phyloP scores from a whole-genome alignment of 2,329 filamentous ascomycete genomes.

The Colletotrichum tanaceti region DNA sequence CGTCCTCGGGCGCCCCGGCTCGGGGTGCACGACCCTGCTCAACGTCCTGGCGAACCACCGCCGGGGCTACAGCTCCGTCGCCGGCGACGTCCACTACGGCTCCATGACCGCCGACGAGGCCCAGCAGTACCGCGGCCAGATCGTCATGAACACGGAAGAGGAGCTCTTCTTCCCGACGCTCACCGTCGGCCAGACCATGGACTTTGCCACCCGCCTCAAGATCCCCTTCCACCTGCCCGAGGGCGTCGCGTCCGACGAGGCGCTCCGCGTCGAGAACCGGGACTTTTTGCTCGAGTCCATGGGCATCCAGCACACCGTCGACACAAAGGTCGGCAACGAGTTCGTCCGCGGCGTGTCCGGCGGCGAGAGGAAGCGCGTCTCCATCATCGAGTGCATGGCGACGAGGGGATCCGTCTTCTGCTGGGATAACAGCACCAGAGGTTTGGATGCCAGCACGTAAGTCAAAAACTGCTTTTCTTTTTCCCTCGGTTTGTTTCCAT shows the following conservation, averaged over 20 bases:
- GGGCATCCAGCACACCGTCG: slow-evolving; percentile 67
- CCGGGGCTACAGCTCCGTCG: slow-evolving; percentile 66
- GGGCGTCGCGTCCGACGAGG: slow-evolving; percentile 55
- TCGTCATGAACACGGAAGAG: slow-evolving; percentile 79
- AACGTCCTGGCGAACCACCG: slow-evolving; percentile 76
- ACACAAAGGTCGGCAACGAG: slow-evolving; percentile 76
- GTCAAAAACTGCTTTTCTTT: slow-evolving; percentile 39
- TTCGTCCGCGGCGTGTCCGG: slow-evolving; percentile 75
- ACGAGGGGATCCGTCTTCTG: slow-evolving; percentile 69
- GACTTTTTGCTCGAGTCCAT: slow-evolving; percentile 69
- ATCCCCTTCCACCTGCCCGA: slow-evolving; percentile 61
- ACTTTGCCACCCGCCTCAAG: slow-evolving; percentile 74
- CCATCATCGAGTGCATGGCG: slow-evolving; percentile 73
- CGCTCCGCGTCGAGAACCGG: slow-evolving; percentile 59
- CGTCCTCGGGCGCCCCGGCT: slow-evolving; percentile 75
- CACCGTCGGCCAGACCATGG: slow-evolving; percentile 76
- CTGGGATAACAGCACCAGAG: slow-evolving; percentile 76
- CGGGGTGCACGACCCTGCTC: slow-evolving; percentile 77
- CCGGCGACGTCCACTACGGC: slow-evolving; percentile 69
- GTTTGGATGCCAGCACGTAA: slow-evolving; percentile 72
- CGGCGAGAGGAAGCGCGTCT: slow-evolving; percentile 76
- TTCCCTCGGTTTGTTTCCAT: no score
- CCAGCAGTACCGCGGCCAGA: slow-evolving; percentile 66
- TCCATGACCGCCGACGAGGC: slow-evolving; percentile 60
- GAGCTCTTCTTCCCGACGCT: slow-evolving; percentile 73